Evolutionary conservation across 768 basidiomycete species (phyloP), one percentile per base, ranked within the genome.

Genomic region (Phylloporus arenicola): DNA sequence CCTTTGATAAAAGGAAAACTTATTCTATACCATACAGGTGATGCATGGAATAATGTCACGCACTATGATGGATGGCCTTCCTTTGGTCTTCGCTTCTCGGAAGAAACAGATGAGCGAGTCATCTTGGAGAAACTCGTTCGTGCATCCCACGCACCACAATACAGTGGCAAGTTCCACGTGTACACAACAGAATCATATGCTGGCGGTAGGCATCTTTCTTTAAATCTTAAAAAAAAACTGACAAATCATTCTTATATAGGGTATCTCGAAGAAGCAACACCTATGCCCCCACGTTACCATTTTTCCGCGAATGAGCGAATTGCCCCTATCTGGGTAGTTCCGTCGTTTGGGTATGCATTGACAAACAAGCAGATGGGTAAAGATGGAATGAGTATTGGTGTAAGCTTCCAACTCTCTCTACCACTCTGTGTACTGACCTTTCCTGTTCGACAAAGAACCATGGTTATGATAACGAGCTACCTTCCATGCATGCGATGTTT

Each of bases 61-160:
- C 88, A 91, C 59, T 76, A 82, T 55, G 92, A 95, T 53, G 82
- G 93, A 37, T 94, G 91, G 92, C 93, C 92, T 11, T 79, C 85
- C 1, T 86, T 91, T 75, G 93, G 93, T 3, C 68, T 96, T 45
- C 80, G 92, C 22, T 92, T 95, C 71, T 63, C 70, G 16, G 57
- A 75, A 1, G 69, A 67, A n/a, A 73, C 77, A 1, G 86, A 94
- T 62, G 68, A 70, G 11, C 70, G 77, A 10, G 70, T 75, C 35
- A 78, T 86, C 53, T 68, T 88, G 27, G 68, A 79, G 16, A 63
- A 74, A 22, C 73, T 94, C 34, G 55, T 75, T 14, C 68, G 67
- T 6, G 82, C 84, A 12, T 75, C 83, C 69, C 43, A 77, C 4
- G 33, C 57, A 24, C 58, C 56, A 22, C 47, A 47, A 14, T 64